Percentiles rank a stretch among this genome's conserved stretches.
Evolutionary conservation across 2,329 filamentous ascomycete species (phyloP).

Genomic region (Aureobasidium zeae): DNA sequence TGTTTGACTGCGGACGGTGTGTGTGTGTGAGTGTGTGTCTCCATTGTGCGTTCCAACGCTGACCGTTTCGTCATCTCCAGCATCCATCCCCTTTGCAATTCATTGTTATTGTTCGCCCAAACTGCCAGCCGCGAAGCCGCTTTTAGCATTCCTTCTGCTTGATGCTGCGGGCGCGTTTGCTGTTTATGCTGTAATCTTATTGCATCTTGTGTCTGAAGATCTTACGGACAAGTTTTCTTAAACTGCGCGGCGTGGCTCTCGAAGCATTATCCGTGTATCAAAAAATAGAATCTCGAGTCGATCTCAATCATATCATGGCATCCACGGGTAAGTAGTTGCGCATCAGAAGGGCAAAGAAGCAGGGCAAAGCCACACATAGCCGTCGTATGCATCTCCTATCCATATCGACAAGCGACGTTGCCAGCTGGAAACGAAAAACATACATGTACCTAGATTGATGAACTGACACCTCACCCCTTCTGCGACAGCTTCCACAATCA

Average conservation of each 20-base stretch:
- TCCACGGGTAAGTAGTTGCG: slow-evolving; percentile 12
- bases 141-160: slow-evolving; percentile 8
- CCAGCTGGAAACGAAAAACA: background rate
- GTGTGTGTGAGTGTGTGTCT: no score
- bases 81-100: slow-evolving; percentile 11
- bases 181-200: slow-evolving; percentile 10
- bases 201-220: background rate
- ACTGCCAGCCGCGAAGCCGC: slow-evolving; percentile 5
- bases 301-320: background rate
- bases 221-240: background rate
- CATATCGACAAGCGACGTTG: slow-evolving; percentile 12
- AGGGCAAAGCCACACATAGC: background rate
- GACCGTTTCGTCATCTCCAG: slow-evolving; percentile 15
- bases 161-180: background rate
- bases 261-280: no score
- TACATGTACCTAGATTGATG: no score
- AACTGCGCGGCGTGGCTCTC: background rate
- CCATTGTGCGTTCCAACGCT: slow-evolving; percentile 13
- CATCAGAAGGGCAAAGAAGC: background rate
- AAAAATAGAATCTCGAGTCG: no score
- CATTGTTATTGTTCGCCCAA: slow-evolving; percentile 3
- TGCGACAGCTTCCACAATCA: slow-evolving; percentile 3
- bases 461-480: slow-evolving; percentile 5
- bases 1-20: slow-evolving; percentile 8
- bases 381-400: background rate